These are phyloP conservation scores for Starmerella cellae DNA, from an alignment of 805 yeast genomes.

Conservation along the genomic window DNA sequence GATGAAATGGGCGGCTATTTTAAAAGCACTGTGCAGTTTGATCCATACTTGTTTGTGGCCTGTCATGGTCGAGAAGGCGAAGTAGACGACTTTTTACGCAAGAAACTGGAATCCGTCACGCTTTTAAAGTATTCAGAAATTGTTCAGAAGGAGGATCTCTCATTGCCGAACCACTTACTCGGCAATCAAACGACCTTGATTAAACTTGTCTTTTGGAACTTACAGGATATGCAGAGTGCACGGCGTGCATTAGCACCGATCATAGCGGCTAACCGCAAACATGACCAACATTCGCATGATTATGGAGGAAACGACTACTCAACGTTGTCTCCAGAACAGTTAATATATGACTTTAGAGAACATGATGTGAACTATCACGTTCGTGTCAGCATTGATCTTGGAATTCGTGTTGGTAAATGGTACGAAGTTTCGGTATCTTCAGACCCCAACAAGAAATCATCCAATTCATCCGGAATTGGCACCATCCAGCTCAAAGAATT, in stretches of 20 bases:
- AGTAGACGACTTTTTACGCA: slow-evolving; percentile 72
- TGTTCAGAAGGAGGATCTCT: slow-evolving; percentile 63
- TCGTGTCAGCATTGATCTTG: slow-evolving; percentile 76
- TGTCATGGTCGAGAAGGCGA: slow-evolving; percentile 48
- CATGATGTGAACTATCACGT: slow-evolving; percentile 96
- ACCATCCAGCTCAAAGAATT: slow-evolving; percentile 37
- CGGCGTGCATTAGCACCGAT: slow-evolving; percentile 58
- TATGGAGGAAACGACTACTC: slow-evolving; percentile 26
- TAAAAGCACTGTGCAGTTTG: slow-evolving; percentile 67
- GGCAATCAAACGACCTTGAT: slow-evolving; percentile 58
- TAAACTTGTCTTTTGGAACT: slow-evolving; percentile 60
- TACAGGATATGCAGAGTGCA: slow-evolving; percentile 60
- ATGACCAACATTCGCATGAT: slow-evolving; percentile 50
- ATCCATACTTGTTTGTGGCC: slow-evolving; percentile 73
- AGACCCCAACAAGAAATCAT: neutral
- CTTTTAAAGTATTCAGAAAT: slow-evolving; percentile 41
- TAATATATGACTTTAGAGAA: slow-evolving; percentile 70
- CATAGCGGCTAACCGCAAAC: slow-evolving; percentile 50
- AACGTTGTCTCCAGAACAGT: slow-evolving; percentile 30
- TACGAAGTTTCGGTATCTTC: slow-evolving; percentile 31
- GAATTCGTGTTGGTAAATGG: slow-evolving; percentile 92
- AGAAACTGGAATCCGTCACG: slow-evolving; percentile 43
- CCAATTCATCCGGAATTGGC: neutral
- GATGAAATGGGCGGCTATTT: slow-evolving; percentile 96
- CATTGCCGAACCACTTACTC: slow-evolving; percentile 70